These are phyloP conservation scores for Tylopilus sp. DNA, from an alignment of 1,284 basidiomycete species.

Conservation along the genomic window DNA sequence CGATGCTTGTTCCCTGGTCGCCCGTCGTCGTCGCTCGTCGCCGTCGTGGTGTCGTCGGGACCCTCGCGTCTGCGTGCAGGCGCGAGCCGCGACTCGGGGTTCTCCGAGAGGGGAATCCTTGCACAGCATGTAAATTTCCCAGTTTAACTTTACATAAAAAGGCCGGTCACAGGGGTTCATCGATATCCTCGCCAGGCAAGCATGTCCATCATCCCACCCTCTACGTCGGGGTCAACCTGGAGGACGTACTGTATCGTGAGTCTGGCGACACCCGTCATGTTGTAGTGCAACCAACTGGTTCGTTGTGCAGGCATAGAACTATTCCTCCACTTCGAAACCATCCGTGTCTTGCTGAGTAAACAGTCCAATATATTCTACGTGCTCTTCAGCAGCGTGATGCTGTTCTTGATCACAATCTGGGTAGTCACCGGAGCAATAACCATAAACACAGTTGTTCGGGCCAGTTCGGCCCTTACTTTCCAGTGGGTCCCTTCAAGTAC, in stretches of 20 bases:
- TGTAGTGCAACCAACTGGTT: not conserved
- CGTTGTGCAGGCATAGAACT: not conserved
- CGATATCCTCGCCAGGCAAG: too few species aligned
- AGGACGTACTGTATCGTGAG: not conserved
- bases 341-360: not conserved
- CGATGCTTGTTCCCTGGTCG: too few species aligned
- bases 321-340: not conserved
- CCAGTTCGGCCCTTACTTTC: not conserved
- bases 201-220: not conserved
- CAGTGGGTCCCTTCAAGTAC: not conserved
- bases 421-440: not conserved
- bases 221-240: not conserved
- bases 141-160: too few species aligned
- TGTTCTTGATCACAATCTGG: not conserved
- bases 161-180: too few species aligned
- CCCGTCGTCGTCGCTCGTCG: too few species aligned
- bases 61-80: too few species aligned
- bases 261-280: not conserved
- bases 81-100: too few species aligned
- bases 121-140: too few species aligned
- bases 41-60: too few species aligned
- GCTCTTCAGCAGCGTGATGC: not conserved
- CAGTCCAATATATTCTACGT: not conserved
- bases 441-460: not conserved
- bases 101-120: too few species aligned